phyloP scores from a whole-genome alignment of 345 rosid species.

The Kandelia obovata region DNA sequence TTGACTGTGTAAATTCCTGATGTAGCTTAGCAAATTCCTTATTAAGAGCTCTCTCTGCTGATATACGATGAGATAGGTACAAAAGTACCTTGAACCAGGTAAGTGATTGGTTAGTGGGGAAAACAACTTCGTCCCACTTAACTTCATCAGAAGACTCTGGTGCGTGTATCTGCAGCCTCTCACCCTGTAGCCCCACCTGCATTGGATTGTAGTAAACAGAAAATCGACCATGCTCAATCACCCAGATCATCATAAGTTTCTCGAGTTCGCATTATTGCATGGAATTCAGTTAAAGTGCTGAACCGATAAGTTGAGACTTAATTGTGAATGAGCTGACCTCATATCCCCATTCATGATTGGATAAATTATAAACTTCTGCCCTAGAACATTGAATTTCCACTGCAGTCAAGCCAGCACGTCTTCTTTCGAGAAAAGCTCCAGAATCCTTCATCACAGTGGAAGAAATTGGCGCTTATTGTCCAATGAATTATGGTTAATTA shows the following conservation, averaged over 20 bases:
- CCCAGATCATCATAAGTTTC: too few species aligned
- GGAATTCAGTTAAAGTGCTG: too few species aligned
- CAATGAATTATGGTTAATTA: too few species aligned
- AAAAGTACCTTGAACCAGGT: constrained; percentile 20
- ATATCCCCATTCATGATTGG: constrained; percentile 22
- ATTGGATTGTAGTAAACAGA: not conserved
- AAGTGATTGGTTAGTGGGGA: constrained; percentile 5
- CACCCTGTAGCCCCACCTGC: constrained; percentile 18
- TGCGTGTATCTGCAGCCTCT: constrained; percentile 7
- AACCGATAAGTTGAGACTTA: too few species aligned
- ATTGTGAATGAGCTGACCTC: constrained; percentile 9
- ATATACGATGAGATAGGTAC: too few species aligned
- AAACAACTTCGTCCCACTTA: constrained; percentile 5
- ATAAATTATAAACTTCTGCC: constrained; percentile 6
- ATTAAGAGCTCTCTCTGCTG: too few species aligned
- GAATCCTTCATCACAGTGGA: constrained; percentile 11
- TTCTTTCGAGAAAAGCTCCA: constrained; percentile 24
- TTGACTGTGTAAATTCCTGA: too few species aligned
- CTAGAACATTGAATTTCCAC: constrained; percentile 18
- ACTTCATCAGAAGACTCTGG: not conserved
- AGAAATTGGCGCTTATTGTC: too few species aligned
- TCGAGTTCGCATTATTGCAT: too few species aligned
- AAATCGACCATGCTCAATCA: not conserved
- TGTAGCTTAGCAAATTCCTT: too few species aligned
- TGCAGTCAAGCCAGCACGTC: constrained; percentile 15